Conservation (phyloP, 2,329 filamentous ascomycete species). For the Myriosclerotinia scirpicola region DNA sequence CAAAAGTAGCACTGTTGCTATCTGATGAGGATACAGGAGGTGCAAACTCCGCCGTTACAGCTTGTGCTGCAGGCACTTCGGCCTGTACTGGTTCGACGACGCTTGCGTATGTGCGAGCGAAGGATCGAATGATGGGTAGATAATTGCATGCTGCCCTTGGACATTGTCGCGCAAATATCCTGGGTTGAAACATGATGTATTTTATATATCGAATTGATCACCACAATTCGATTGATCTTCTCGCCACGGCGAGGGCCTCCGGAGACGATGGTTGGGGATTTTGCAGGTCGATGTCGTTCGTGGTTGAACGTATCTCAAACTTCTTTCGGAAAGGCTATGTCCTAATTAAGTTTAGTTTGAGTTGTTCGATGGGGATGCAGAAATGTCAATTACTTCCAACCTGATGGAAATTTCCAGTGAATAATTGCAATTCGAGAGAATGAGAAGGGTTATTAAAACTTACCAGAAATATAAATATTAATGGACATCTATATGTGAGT, state of each 20-base stretch:
- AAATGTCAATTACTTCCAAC: not conserved
- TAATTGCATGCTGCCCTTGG: constrained; percentile 48
- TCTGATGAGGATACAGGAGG: constrained; percentile 46
- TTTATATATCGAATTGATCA: constrained; percentile 16
- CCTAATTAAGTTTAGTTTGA: constrained; percentile 21
- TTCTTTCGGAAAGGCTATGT: constrained; percentile 15
- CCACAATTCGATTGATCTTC: constrained; percentile 24
- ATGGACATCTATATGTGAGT: too few relatives aligned
- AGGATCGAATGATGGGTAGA: constrained; percentile 47
- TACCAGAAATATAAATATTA: not conserved
- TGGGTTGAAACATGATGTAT: constrained; percentile 62
- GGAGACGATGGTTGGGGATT: constrained; percentile 11
- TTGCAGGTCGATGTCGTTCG: constrained; percentile 20
- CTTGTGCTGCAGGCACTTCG: constrained; percentile 42
- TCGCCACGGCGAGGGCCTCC: constrained; percentile 23
- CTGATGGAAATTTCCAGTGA: not conserved
- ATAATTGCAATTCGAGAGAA: not conserved
- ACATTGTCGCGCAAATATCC: constrained; percentile 53
- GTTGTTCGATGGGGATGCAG: not conserved
- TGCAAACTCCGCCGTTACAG: constrained; percentile 45
- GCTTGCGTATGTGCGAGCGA: constrained; percentile 54
- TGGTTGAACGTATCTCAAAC: constrained; percentile 20
- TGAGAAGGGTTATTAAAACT: not conserved
- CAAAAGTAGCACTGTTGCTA: constrained; percentile 42
- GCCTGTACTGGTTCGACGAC: constrained; percentile 43